Evolutionary conservation across 495 filamentous ascomycete genomes (phyloP), one percentile per base, ranked within the genome.

Genomic region (Cercophora sp.): DNA sequence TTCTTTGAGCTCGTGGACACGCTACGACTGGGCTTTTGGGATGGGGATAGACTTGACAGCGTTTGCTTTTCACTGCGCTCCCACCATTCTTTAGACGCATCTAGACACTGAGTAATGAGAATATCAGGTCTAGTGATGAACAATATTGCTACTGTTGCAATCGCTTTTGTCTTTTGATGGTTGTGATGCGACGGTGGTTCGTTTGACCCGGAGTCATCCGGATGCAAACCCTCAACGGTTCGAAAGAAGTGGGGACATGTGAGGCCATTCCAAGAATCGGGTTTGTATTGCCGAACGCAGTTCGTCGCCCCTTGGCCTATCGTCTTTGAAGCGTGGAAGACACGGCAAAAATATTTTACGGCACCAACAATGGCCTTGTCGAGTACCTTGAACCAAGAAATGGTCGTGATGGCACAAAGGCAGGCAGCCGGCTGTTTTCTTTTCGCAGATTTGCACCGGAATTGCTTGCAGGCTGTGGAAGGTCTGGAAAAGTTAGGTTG

Each of bases 41-140:
- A n/a, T 31, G 52, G 43, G 36, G 3, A 56, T 56, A 56, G 54
- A 56, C 48, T 51, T 56, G 41, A 31, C 36, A 43, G 46, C 50
- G 9, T 56, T n/a, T 56, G 46, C 31, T 56, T 55, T 51, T 47
- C n/a, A 24, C 11, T 51, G 48, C 41, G 31, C 19, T 39, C n/a
- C 54, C 32, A 22, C 47, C 48, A 40, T 42, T 48, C 48, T 47
- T 51, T 56, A 56, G 54, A 56, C 32, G 48, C 48, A 51, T 52
- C 27, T 52, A 56, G 54, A 56, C 41, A 52, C 48, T 51, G 54
- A 52, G 54, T 56, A 56, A 56, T 56, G 54, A 51, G 19, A 44
- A 56, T 25, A 46, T 22, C 48, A 51, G 54, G 32, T 36, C 49
- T 41, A 51, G 31, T 34, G 23, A 32, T 39, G 19, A 13, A 29